These are phyloP conservation scores for Plasmodium adleri DNA, from an alignment of 169 alveolate species.

Conservation along the genomic window DNA sequence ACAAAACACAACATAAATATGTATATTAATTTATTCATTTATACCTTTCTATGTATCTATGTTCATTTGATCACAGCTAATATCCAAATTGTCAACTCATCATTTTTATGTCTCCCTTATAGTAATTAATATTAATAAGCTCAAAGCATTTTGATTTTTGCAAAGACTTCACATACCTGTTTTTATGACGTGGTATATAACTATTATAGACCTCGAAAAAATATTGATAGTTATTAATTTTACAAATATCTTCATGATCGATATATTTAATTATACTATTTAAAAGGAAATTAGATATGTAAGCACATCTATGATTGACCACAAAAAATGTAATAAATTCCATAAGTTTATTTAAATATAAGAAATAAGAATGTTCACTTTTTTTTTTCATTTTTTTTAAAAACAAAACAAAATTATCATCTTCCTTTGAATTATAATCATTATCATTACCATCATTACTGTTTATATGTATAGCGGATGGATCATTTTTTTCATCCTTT, in stretches of 20 bases:
- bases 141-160: slow-evolving; percentile 76
- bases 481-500: not conserved
- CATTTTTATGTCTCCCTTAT: slow-evolving; percentile 75
- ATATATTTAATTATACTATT: slow-evolving; percentile 67
- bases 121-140: slow-evolving; percentile 61
- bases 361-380: slow-evolving; percentile 70
- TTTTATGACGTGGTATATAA: slow-evolving; percentile 67
- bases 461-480: not conserved
- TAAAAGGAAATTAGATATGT: slow-evolving; percentile 63
- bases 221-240: slow-evolving; percentile 67
- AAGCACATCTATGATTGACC: slow-evolving; percentile 70
- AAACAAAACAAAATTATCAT: slow-evolving; percentile 70
- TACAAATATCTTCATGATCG: slow-evolving; percentile 61
- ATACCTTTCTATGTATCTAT: not conserved
- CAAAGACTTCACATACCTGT: slow-evolving; percentile 63
- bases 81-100: slow-evolving; percentile 19
- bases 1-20: no score
- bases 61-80: not conserved
- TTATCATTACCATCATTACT: not conserved
- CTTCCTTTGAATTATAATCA: slow-evolving; percentile 3
- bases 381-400: slow-evolving; percentile 59
- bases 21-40: no score
- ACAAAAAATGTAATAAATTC: slow-evolving; percentile 70
- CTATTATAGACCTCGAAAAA: slow-evolving; percentile 73
- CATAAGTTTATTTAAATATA: slow-evolving; percentile 67